Conservation (phyloP, 2,329 filamentous ascomycete genomes). For the Lasiodiplodia citricola region DNA sequence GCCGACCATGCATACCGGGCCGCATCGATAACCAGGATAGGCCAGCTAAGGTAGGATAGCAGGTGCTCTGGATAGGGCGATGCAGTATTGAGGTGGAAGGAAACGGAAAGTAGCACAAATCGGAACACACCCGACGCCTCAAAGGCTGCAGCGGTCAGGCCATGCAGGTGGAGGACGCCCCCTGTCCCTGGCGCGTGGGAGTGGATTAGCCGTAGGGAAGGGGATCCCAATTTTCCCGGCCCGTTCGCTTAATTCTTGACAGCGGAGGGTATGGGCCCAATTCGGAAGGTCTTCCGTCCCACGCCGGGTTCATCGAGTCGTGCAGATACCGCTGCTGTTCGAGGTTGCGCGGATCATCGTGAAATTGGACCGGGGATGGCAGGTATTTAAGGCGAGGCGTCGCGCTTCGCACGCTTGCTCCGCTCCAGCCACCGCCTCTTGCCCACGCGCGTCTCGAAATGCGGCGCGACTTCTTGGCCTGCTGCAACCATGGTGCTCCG, state of each 20-base stretch:
- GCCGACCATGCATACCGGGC: slow-evolving; percentile 21
- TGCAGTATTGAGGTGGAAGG: background rate
- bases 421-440: slow-evolving; percentile 68
- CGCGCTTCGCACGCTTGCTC: slow-evolving; percentile 50
- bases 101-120: slow-evolving; percentile 21
- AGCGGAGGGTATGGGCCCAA: slow-evolving; percentile 19
- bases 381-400: slow-evolving; percentile 34
- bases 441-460: slow-evolving; percentile 87
- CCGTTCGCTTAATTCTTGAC: slow-evolving; percentile 24
- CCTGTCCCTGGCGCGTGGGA: slow-evolving; percentile 20
- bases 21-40: slow-evolving; percentile 14
- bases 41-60: slow-evolving; percentile 5
- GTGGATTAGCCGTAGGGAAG: slow-evolving; percentile 24
- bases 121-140: slow-evolving; percentile 16
- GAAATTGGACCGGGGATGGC: slow-evolving; percentile 19
- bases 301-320: slow-evolving; percentile 21
- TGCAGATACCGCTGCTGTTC: slow-evolving; percentile 22
- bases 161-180: slow-evolving; percentile 2
- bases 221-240: slow-evolving; percentile 27
- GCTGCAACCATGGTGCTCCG: slow-evolving; percentile 78
- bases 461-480: slow-evolving; percentile 80
- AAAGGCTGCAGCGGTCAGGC: slow-evolving; percentile 20
- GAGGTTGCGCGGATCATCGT: slow-evolving; percentile 25
- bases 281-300: slow-evolving; percentile 16
- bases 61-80: background rate